Base-by-base conservation (phyloP, 768 basidiomycete genomes). In the Suillus clintonianus region DNA sequence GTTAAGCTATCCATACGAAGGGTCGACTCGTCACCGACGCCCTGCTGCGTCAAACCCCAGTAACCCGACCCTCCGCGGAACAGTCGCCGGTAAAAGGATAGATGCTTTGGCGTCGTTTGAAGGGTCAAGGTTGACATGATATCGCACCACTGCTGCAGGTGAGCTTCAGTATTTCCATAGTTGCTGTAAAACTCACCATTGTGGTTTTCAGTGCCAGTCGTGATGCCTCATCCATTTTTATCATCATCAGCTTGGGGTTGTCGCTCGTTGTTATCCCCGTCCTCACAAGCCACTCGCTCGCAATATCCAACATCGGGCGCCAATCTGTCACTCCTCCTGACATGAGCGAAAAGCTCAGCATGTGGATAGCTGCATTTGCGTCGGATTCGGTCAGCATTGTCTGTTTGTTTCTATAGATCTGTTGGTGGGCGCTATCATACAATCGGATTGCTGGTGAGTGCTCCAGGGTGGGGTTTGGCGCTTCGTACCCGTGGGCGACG, bases 331-430 rank as follows among this genome's bases (percentile, higher is more conserved):
- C 76, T 41, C 90, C 87, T 60, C 89, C 89, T 2, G 86, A 87
- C 71, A 93, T 78, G 64, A 90, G 80, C 50, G 89, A 89, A 74
- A 88, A 92, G 69, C 83, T 86, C 64, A 92, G 82, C 65, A 95
- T 84, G 73, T 92, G 91, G 48, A 92, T 71, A 5, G 93, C 91
- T 5, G 93, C 92, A 66, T 89, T 82, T 11, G 90, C 93, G 68
- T 94, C 91, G 55, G 80, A 80, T 63, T 90, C 90, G 47, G 79
- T 80, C 77, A 89, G 85, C 32, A 78, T 72, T 13, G 84, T 85
- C 41, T 81, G 81, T 63, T 82, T 75, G 60, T 84, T 82, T 70
- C 84, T 87, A 61, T 84, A 79, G 54, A 92, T 79, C 70, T 88
- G 86, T 67, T 83, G 84, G 48, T 81, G 80, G n/a, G 90, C 89